Evolutionary conservation across 345 rosid genomes (phyloP).

Genomic region (Microcos paniculata): DNA sequence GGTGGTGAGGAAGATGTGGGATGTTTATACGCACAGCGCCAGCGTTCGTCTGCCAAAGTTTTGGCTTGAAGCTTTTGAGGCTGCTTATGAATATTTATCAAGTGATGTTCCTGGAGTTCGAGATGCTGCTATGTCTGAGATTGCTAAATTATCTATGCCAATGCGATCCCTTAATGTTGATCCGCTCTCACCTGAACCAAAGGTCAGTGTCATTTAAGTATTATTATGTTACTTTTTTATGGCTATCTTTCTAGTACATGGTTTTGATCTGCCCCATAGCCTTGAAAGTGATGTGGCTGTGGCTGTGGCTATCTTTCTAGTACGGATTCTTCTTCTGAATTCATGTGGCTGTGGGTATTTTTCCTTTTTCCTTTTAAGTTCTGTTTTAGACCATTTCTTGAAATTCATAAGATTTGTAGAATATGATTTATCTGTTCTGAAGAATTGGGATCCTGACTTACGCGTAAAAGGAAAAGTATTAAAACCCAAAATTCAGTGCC

Average conservation of each 20-base stretch:
- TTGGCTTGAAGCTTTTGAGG: constrained; percentile 78
- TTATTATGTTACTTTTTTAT: not conserved
- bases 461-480: too few species aligned
- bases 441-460: too few species aligned
- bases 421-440: not conserved
- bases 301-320: too few species aligned
- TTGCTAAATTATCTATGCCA: constrained; percentile 68
- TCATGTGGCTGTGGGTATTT: too few species aligned
- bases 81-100: constrained; percentile 65
- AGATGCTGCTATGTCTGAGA: constrained; percentile 65
- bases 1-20: constrained; percentile 78
- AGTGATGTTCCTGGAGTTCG: constrained; percentile 54
- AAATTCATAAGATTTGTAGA: not conserved
- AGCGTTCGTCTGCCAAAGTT: constrained; percentile 55
- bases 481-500: too few species aligned
- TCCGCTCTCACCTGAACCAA: constrained; percentile 24
- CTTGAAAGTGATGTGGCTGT: not conserved
- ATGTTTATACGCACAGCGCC: constrained; percentile 61
- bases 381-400: too few species aligned
- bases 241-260: not conserved
- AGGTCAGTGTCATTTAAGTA: constrained; percentile 4
- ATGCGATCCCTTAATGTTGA: constrained; percentile 35
- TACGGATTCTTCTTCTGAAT: not conserved
- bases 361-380: too few species aligned
- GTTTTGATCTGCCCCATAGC: not conserved